Evolutionary conservation across 129 eudicot species (phyloP).

Genomic region (Artemisia argyi): DNA sequence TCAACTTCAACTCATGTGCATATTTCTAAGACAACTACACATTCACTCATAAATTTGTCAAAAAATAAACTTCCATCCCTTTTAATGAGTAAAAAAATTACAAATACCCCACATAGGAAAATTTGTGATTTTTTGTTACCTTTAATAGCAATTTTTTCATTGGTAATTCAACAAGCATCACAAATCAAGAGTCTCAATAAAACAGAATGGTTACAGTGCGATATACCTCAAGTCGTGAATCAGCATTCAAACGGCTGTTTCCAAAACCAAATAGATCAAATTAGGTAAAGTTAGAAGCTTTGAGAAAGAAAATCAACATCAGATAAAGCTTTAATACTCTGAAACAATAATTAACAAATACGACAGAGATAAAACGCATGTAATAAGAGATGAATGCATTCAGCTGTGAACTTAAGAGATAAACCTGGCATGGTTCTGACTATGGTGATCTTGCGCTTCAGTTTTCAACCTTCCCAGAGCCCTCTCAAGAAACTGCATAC

Average conservation of each 20-base stretch:
- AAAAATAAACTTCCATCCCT: not conserved
- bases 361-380: too few relatives aligned
- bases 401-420: slow-evolving; percentile 5
- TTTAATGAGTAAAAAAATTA: too few relatives aligned
- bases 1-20: too few relatives aligned
- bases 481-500: slow-evolving; percentile 53
- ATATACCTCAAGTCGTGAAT: slow-evolving; percentile 67
- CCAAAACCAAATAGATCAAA: slow-evolving; percentile 11
- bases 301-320: not conserved
- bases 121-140: too few relatives aligned
- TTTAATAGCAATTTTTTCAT: too few relatives aligned
- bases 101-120: too few relatives aligned
- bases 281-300: slow-evolving; percentile 7
- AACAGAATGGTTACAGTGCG: not conserved
- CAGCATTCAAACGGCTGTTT: slow-evolving; percentile 49
- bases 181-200: slow-evolving; percentile 6
- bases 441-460: slow-evolving; percentile 47
- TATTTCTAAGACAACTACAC: too few relatives aligned
- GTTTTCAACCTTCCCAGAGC: slow-evolving; percentile 55
- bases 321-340: not conserved
- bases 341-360: not conserved
- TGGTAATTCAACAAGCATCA: not conserved
- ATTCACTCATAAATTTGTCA: too few relatives aligned
- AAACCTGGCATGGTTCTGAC: slow-evolving; percentile 46
- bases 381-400: slow-evolving; percentile 5